Conservation (phyloP, 116 monocot species). For the Cymodocea nodosa region DNA sequence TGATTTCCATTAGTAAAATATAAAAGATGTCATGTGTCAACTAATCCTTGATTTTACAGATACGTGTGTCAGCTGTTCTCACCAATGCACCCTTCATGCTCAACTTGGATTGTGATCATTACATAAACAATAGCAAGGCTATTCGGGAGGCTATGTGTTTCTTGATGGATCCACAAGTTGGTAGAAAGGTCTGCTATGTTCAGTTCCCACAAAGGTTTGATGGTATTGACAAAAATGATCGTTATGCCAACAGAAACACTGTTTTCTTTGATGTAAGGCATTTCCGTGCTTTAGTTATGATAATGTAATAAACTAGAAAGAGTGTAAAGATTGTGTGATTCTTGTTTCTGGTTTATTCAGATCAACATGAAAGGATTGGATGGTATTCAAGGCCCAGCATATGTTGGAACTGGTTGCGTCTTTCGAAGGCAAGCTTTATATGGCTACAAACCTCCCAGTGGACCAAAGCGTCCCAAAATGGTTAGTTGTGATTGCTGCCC, state of each 20-base stretch:
- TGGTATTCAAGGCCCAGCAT: slow-evolving; percentile 96
- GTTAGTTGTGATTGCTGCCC: slow-evolving; percentile 96
- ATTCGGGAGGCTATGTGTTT: slow-evolving; percentile 96
- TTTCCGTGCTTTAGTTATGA: no score
- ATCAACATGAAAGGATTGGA: slow-evolving; percentile 99
- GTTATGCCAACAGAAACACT: slow-evolving; percentile 94
- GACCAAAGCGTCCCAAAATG: slow-evolving; percentile 87
- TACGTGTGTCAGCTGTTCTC: slow-evolving; percentile 92
- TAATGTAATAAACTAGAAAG: not conserved
- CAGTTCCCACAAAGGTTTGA: slow-evolving; percentile 98
- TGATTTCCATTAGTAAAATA: not conserved
- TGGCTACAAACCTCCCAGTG: slow-evolving; percentile 81
- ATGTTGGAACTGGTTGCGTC: slow-evolving; percentile 95
- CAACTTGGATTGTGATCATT: slow-evolving; percentile 90
- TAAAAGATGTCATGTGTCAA: not conserved
- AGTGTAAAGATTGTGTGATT: not conserved
- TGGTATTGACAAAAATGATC: slow-evolving; percentile 76
- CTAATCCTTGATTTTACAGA: slow-evolving; percentile 22
- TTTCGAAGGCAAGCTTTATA: slow-evolving; percentile 83
- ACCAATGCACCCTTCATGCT: slow-evolving; percentile 98
- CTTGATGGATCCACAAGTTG: slow-evolving; percentile 90
- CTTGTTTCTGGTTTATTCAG: slow-evolving; percentile 17
- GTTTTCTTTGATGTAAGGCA: slow-evolving; percentile 87
- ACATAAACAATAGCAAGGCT: slow-evolving; percentile 98
- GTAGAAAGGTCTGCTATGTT: slow-evolving; percentile 77